Conservation (phyloP, 1,284 basidiomycete genomes). For the Papiliotrema flavescens region DNA sequence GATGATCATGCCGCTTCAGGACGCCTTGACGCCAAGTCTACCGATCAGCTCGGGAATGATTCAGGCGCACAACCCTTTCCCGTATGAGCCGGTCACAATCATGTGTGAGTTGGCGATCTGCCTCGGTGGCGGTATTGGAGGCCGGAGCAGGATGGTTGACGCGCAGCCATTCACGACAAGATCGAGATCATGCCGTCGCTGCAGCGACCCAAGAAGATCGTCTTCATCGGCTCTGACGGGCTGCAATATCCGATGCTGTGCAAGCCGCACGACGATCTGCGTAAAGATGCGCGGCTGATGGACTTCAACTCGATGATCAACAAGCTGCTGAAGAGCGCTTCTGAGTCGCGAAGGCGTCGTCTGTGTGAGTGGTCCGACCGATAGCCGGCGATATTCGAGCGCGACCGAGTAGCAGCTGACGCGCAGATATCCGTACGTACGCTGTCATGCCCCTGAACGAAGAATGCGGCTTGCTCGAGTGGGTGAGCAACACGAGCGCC, state of each 20-base stretch:
- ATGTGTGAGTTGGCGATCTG: conserved; percentile 53
- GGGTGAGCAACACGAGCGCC: conserved; percentile 92
- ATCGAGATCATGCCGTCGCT: conserved; percentile 92
- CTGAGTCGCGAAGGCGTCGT: conserved; percentile 83
- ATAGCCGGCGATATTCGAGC: too few relatives aligned
- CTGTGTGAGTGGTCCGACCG: conserved; percentile 61
- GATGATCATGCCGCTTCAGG: conserved; percentile 87
- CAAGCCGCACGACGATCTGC: conserved; percentile 95
- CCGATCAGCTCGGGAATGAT: conserved; percentile 66
- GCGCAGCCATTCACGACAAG: conserved; percentile 75
- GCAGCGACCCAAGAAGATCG: conserved; percentile 88
- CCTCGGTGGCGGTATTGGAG: background rate
- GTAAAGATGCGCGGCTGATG: conserved; percentile 97
- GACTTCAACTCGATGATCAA: conserved; percentile 99
- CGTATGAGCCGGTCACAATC: conserved; percentile 71
- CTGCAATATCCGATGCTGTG: conserved; percentile 86
- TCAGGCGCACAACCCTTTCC: conserved; percentile 77
- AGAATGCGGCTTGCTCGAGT: conserved; percentile 96
- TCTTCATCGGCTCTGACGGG: conserved; percentile 78
- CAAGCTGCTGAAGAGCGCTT: conserved; percentile 89
- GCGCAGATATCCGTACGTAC: conserved; percentile 86
- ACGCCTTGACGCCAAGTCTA: conserved; percentile 83
- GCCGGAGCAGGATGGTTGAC: too few relatives aligned
- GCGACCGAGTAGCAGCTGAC: conserved; percentile 1
- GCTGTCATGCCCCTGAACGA: conserved; percentile 96